Base-by-base conservation (phyloP, 108 stramenopile genomes). In the Skeletonema marinoi region DNA sequence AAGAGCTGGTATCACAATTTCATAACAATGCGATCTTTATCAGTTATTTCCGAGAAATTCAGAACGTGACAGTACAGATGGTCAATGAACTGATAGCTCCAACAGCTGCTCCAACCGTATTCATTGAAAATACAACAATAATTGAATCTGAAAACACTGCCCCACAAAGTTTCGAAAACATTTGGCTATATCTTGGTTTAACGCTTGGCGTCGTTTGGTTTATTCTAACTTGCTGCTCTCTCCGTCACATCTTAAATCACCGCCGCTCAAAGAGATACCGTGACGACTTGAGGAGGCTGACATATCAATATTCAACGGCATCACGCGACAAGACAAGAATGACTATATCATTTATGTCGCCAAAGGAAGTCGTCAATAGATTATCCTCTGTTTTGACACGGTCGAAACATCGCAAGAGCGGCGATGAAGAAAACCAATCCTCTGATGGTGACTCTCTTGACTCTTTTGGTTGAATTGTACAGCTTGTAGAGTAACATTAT, bases 181-280 rank as follows among this genome's bases (percentile, higher is more conserved):
- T 75, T 60, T 21, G 32, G 38, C 12, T 25, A 2, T 58, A 56
- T 44, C 44, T 67, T 32, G 74, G 74, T 31, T 11, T 75, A 16
- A 32, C 66, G 10, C 2, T 75, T 25, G 74, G 74, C 13, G 19
- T 75, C 51, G 10, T 75, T 5, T 75, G 74, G 74, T 32, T 66
- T 32, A 30, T 56, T 4, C 66, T 75, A n/a, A 75, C 56, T n/a
- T 29, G 39, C 11, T 67, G 54, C 39, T 19, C 56, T 25, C 32
- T 54, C 46, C 46, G 50, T 14, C 21, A 54, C n/a, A 56, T 70
- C 10, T 31, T 58, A 4, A 70, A 58, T 44, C 48, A 51, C 48
- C 69, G 69, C 17, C 13, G 50, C 9, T 0, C 5, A n/a, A 1
- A 17, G 31, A 32, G 31, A 33, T 51, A 51, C n/a, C 62, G 38